Evolutionary conservation across 2,329 filamentous ascomycete genomes (phyloP), one percentile per base, ranked within the genome.

Genomic region (Albophoma yamanashiensis): DNA sequence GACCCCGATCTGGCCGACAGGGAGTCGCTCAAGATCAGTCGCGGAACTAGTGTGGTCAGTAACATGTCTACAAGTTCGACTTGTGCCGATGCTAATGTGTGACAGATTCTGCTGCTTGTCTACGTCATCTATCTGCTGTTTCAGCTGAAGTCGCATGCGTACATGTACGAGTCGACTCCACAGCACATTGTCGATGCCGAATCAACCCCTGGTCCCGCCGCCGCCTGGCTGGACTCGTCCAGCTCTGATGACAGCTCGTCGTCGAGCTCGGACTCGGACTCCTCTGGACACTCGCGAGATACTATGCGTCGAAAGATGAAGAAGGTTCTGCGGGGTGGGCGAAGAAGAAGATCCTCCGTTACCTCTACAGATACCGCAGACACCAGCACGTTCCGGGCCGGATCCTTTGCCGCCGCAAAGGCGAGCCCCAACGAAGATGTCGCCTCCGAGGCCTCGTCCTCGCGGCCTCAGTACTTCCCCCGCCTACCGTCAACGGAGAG

Each of bases 101-200:
- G 25, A 3, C 56, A 87, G 85, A 80, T 95, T 58, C 78, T 96
- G 11, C 80, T 96, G 2, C 71, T 96, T 40, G 88, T 96, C 14
- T 96, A 96, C 71, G 75, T 86, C 55, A 76, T 96, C 22, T 96
- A 96, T 70, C 82, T 96, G 40, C 70, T 96, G 25, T 96, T 96
- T 74, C 92, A 96, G 76, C 83, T 96, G 62, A 95, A 95, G 74
- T 94, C 91, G 1, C 92, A 96, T 70, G 83, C 90, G 11, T 96
- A 95, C 75, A 86, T 96, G 78, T 96, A 96, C 67, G 89, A 92
- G 73, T 94, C 91, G 65, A 96, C 90, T 6, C 92, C 92, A 12
- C 92, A 96, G 75, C 88, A 92, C 67, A 89, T 95, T 62, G 94
- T 97, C 64, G 92, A 97, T 66, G 91, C 94, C 67, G 92, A 96